Evolutionary conservation across 345 rosid genomes (phyloP).

Genomic region (Boechera stricta): DNA sequence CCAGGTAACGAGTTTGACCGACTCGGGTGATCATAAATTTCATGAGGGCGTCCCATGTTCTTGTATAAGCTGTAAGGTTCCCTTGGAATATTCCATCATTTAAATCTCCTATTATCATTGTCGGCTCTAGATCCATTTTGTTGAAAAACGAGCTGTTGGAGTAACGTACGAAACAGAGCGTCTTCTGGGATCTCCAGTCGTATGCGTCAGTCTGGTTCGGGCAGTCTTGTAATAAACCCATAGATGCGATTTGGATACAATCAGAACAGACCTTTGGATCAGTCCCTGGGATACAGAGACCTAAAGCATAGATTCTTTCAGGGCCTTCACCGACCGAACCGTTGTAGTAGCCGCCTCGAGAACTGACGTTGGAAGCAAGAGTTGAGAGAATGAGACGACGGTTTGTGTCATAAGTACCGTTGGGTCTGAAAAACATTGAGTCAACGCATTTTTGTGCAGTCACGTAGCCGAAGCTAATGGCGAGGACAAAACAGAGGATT

Average conservation of each 20-base stretch:
- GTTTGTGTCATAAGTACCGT: constrained; percentile 33
- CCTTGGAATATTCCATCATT: background rate
- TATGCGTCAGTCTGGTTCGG: constrained; percentile 48
- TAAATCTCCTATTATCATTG: background rate
- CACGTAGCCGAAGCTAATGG: background rate
- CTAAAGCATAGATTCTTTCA: constrained; percentile 32
- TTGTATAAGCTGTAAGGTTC: constrained; percentile 9
- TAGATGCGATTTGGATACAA: constrained; percentile 40
- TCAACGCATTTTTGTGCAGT: constrained; percentile 20
- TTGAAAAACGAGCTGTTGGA: constrained; percentile 44
- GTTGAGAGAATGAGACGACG: constrained; percentile 40
- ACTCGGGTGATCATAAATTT: background rate
- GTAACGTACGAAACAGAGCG: constrained; percentile 53
- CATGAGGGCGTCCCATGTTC: constrained; percentile 28
- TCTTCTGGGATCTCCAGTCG: constrained; percentile 33
- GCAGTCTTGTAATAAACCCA: constrained; percentile 30
- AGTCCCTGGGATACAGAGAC: constrained; percentile 42
- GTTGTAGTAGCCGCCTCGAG: constrained; percentile 37
- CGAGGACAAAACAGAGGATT: constrained; percentile 17
- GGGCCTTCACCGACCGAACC: constrained; percentile 35
- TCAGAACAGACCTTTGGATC: constrained; percentile 31
- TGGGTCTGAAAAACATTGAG: constrained; percentile 16
- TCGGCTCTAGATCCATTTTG: background rate
- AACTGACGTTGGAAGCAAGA: constrained; percentile 38
- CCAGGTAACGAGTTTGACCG: constrained; percentile 11